These are phyloP conservation scores for Solanum chilense DNA, from an alignment of 257 asterid species.

Conservation along the genomic window DNA sequence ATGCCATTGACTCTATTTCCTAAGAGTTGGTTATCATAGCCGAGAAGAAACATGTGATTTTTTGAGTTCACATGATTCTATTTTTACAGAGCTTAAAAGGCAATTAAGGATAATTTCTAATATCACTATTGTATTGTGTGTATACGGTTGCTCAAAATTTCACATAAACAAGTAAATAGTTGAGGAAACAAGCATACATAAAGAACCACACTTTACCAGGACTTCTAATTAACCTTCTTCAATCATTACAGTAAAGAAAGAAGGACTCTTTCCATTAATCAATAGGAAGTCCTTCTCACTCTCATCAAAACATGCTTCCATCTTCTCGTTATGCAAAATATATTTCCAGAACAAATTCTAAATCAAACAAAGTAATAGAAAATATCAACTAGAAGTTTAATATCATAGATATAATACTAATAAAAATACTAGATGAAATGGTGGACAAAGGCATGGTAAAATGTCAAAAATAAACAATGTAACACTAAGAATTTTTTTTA, in stretches of 20 bases:
- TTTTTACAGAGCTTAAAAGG: too few species aligned
- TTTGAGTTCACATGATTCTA: too few species aligned
- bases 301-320: background rate
- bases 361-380: background rate
- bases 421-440: background rate
- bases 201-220: background rate
- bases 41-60: too few species aligned
- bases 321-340: too few species aligned
- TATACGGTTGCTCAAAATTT: too few species aligned
- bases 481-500: background rate
- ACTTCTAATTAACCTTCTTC: background rate
- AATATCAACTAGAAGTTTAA: background rate
- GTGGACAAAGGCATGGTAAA: background rate
- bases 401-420: background rate
- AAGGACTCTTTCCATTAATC: background rate
- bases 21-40: too few species aligned
- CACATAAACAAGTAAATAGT: background rate
- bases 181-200: too few species aligned
- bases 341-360: background rate
- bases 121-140: too few species aligned
- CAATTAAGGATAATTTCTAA: too few species aligned
- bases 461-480: background rate
- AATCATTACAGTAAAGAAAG: slow-evolving; percentile 19
- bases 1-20: too few species aligned
- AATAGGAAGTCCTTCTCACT: background rate